Evolutionary conservation across 1,284 basidiomycete genomes (phyloP).

Genomic region (Fomitopsis schrenkii): DNA sequence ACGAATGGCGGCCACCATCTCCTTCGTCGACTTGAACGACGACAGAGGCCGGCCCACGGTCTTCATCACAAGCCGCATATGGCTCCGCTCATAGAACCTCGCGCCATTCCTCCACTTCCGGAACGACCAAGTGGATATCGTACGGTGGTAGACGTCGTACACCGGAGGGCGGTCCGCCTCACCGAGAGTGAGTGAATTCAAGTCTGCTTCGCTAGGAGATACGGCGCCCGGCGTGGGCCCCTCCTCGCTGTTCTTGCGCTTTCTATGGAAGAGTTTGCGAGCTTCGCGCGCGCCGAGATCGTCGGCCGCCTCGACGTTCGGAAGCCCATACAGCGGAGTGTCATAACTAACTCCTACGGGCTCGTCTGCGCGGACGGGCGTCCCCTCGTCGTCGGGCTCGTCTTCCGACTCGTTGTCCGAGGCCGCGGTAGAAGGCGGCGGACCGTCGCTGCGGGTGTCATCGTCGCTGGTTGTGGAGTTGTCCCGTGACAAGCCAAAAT

Average conservation of each 20-base stretch:
- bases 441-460: too few species aligned
- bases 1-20: neutral
- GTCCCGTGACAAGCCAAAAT: neutral
- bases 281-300: neutral
- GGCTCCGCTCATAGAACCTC: neutral
- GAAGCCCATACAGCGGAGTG: neutral
- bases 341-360: neutral
- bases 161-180: neutral
- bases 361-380: neutral
- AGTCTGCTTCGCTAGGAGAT: too few species aligned
- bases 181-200: too few species aligned
- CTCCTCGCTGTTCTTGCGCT: neutral
- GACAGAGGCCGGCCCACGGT: neutral
- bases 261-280: neutral
- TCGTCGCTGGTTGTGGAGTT: neutral
- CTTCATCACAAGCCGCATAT: neutral
- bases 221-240: too few species aligned
- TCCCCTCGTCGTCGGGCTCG: neutral
- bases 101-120: neutral
- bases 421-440: too few species aligned
- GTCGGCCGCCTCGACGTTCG: neutral
- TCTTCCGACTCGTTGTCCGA: neutral
- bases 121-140: neutral
- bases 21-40: neutral
- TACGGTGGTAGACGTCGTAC: neutral